Evolutionary conservation across 2,329 filamentous ascomycete species (phyloP).

Genomic region (Phaeosphaeriaceae sp.): DNA sequence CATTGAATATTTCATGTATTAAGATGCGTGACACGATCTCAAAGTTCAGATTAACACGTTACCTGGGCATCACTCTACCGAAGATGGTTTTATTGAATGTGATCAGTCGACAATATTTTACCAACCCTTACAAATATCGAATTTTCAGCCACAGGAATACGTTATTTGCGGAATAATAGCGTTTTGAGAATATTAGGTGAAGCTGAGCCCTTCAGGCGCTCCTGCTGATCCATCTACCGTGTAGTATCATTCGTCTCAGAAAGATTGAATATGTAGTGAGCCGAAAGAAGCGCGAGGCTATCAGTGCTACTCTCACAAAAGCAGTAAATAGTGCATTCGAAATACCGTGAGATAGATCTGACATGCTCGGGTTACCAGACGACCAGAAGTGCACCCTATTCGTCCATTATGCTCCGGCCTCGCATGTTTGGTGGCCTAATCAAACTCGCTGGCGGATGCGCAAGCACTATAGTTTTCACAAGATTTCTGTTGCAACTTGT

Average conservation of each 20-base stretch:
- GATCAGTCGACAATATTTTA: constrained; percentile 40
- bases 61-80: constrained; percentile 35
- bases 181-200: constrained; percentile 42
- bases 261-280: constrained; percentile 38
- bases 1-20: constrained; percentile 20
- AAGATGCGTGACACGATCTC: constrained; percentile 40
- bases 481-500: no score
- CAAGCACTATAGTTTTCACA: no score
- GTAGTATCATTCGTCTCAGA: constrained; percentile 35
- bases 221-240: constrained; percentile 31
- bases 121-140: constrained; percentile 35
- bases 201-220: constrained; percentile 34
- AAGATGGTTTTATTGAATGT: constrained; percentile 40
- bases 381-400: no score
- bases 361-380: no score
- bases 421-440: no score
- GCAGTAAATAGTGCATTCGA: constrained; percentile 24
- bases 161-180: constrained; percentile 25
- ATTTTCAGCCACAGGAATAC: constrained; percentile 36
- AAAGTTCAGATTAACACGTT: constrained; percentile 39
- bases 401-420: no score
- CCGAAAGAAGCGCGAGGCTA: constrained; percentile 24
- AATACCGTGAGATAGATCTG: constrained; percentile 18
- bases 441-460: no score
- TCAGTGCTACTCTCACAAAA: constrained; percentile 26